phyloP scores from a whole-genome alignment of 208 protist species.

The Leishmania tarentolae region DNA sequence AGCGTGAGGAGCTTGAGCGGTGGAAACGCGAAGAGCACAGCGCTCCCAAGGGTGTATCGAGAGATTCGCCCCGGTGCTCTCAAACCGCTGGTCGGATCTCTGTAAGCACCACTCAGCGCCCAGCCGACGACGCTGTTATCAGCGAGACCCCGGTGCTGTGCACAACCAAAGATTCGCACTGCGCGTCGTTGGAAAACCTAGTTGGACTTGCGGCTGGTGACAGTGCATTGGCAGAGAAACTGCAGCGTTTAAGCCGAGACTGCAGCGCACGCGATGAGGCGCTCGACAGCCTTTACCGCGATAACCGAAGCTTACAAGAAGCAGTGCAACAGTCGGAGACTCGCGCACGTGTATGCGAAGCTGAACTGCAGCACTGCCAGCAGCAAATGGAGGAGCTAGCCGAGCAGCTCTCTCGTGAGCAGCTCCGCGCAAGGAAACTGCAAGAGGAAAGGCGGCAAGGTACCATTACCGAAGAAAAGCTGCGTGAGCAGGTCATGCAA shows the following conservation, averaged over 20 bases:
- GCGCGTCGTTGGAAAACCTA: not conserved
- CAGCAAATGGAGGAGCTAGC: conserved; percentile 4
- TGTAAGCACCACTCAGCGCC: not conserved
- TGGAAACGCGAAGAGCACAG: not conserved
- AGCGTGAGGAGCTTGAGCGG: conserved; percentile 11
- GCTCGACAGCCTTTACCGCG: conserved; percentile 43
- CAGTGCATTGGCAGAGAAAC: not conserved
- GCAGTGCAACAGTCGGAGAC: conserved; percentile 26
- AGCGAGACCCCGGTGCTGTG: not conserved
- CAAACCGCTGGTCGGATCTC: not conserved
- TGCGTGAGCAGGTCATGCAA: conserved; percentile 22
- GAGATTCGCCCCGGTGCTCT: not conserved
- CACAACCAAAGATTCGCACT: not conserved
- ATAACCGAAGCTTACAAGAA: conserved; percentile 37
- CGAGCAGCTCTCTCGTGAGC: conserved; percentile 14
- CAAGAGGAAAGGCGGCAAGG: conserved; percentile 11
- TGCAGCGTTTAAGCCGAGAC: conserved; percentile 30
- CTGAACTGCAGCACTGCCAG: conserved; percentile 9
- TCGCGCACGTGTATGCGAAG: conserved; percentile 11
- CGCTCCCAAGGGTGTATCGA: not conserved
- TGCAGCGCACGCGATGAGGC: conserved; percentile 45
- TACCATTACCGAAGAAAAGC: conserved; percentile 11
- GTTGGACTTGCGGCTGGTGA: not conserved
- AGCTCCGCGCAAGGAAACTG: conserved; percentile 8
- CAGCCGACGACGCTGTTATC: not conserved